Evolutionary conservation across 345 rosid genomes (phyloP), one percentile per base, ranked within the genome.

Genomic region (Salix purpurea): DNA sequence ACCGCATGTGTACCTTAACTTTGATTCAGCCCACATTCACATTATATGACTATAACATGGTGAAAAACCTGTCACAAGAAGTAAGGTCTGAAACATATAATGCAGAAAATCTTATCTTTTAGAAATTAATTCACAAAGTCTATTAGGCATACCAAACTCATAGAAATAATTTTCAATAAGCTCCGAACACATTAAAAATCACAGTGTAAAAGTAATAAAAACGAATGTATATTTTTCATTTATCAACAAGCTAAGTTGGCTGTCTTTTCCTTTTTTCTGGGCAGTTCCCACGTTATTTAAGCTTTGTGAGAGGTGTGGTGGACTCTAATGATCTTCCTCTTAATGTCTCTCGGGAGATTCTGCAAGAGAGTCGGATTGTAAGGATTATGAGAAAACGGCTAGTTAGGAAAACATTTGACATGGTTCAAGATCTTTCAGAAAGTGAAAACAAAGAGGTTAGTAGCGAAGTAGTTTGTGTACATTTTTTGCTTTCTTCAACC

Each of bases 301-400:
- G 99, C 89, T 94, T 94, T 67, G 99, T 94, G 48, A 96, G 88
- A 85, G 98, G 98, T 85, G 97, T 96, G 34, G 94, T 96, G 54
- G 99, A 96, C 82, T 96, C 98, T 0, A 71, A 96, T 36, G 98
- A 96, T 81, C 98, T 96, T 84, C 98, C 99, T 72, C 97, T 96
- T 32, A 96, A 94, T 65, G 99, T 96, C 39, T 96, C 99, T 39
- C 87, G 98, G 68, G 98, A 96, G 80, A 94, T 96, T 82, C 97
- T 96, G 80, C 98, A 96, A 88, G 99, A 96, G 84, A 83, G 85
- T 39, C 70, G 83, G 36, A 83, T 83, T 79, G 99, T 92, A 39
- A 90, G 99, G 78, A 93, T 96, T 79, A 96, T 96, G 98, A 92
- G 99, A 74, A 96, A 96, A 89, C 87, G 99, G 81, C 95, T 96